Conservation (phyloP, 2,329 filamentous ascomycete genomes). For the Clarireedia paspali region DNA sequence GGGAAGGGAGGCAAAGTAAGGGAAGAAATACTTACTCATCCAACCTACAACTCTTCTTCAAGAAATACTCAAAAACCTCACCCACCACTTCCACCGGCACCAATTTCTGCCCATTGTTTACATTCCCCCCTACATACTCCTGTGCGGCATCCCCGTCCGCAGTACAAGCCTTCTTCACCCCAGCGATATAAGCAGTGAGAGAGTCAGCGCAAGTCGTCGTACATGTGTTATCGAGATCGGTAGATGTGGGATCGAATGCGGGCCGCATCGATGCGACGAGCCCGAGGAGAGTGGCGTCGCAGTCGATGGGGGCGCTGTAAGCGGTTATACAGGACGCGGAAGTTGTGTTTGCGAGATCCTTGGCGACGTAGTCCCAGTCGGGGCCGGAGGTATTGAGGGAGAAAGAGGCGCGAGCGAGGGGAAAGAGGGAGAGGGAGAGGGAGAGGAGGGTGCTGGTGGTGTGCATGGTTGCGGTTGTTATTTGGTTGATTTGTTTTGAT, state of each 20-base stretch:
- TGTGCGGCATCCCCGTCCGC: conserved; percentile 24
- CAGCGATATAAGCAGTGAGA: conserved; percentile 22
- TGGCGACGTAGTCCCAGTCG: conserved; percentile 28
- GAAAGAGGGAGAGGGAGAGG: not conserved
- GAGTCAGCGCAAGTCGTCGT: conserved; percentile 24
- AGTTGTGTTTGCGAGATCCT: conserved; percentile 26
- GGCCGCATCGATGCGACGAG: conserved; percentile 27
- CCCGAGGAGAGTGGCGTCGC: conserved; percentile 26
- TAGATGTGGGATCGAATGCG: conserved; percentile 21
- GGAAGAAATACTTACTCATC: conserved; percentile 11
- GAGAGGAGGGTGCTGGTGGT: not conserved
- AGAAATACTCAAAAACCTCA: conserved; percentile 8
- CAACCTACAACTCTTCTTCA: not conserved
- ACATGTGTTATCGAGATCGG: conserved; percentile 24
- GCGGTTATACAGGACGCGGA: conserved; percentile 27
- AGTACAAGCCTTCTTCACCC: conserved; percentile 22
- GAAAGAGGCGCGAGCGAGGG: conserved; percentile 12
- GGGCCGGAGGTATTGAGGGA: conserved; percentile 26
- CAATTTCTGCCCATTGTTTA: conserved; percentile 18
- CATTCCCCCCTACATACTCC: conserved; percentile 10
- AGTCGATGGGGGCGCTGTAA: conserved; percentile 27
- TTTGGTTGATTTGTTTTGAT: too few species aligned
- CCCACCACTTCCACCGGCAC: conserved; percentile 9
- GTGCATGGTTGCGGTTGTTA: too few species aligned
- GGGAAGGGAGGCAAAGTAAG: not conserved